Evolutionary conservation across 1,284 basidiomycete species (phyloP).

Genomic region (Heterobasidion parviporum): DNA sequence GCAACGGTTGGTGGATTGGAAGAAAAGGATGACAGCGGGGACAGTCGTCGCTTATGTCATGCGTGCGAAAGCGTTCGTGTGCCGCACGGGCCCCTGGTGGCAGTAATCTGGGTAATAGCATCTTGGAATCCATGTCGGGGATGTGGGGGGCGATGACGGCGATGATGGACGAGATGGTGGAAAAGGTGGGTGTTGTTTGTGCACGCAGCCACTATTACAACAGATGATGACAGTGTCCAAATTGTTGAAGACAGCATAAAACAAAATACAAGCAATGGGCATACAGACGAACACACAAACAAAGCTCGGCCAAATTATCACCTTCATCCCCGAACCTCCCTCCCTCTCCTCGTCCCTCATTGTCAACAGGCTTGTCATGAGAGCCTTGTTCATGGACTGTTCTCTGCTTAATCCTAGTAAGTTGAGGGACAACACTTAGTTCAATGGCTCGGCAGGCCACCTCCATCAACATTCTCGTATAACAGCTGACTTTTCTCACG

Average conservation of each 20-base stretch:
- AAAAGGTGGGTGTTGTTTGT: slow-evolving; percentile 22
- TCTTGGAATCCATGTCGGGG: slow-evolving; percentile 1
- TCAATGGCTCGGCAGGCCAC: no score
- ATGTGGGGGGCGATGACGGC: slow-evolving; percentile 14
- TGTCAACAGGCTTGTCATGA: background rate
- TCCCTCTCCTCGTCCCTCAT: background rate
- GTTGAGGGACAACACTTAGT: no score
- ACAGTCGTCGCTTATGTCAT: slow-evolving; percentile 13
- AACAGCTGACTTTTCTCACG: no score
- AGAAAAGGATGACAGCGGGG: slow-evolving; percentile 7
- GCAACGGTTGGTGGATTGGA: background rate
- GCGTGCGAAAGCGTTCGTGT: slow-evolving; percentile 10
- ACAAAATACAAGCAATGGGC: slow-evolving; percentile 49
- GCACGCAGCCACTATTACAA: slow-evolving; percentile 26
- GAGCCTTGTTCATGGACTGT: no score
- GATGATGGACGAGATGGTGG: slow-evolving; percentile 9
- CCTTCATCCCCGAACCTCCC: slow-evolving; percentile 2
- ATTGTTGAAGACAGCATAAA: slow-evolving; percentile 66
- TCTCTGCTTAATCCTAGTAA: no score
- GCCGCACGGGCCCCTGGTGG: slow-evolving; percentile 23
- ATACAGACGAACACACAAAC: slow-evolving; percentile 44
- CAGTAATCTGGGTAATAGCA: background rate
- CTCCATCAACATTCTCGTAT: no score
- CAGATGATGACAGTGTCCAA: slow-evolving; percentile 58
- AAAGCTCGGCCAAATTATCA: slow-evolving; percentile 26